A percentile compares a stretch with the other conserved stretches of the same genome.
Conservation (phyloP, 1,284 basidiomycete species). For the Phellinidium pouzarii region DNA sequence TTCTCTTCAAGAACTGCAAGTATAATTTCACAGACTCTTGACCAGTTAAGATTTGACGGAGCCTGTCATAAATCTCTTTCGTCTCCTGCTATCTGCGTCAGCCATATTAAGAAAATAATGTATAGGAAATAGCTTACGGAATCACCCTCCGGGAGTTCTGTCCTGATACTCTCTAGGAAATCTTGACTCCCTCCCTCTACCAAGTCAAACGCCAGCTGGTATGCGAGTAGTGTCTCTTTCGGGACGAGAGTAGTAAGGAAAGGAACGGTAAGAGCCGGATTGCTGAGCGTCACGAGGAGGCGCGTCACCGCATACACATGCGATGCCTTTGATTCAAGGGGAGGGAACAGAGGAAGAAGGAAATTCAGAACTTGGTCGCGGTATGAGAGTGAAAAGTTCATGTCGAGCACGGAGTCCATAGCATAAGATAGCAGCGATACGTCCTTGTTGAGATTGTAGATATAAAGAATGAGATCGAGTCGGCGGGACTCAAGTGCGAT, state of each 20-base stretch:
- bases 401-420: slow-evolving; percentile 84
- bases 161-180: slow-evolving; percentile 73
- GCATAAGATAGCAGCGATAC: slow-evolving; percentile 80
- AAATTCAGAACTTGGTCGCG: slow-evolving; percentile 81
- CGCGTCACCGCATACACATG: slow-evolving; percentile 77
- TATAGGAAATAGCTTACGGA: slow-evolving; percentile 36
- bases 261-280: slow-evolving; percentile 64
- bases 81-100: slow-evolving; percentile 39
- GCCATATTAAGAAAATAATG: slow-evolving; percentile 11
- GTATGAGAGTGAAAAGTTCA: slow-evolving; percentile 74
- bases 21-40: slow-evolving; percentile 88
- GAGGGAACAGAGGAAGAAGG: slow-evolving; percentile 76
- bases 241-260: slow-evolving; percentile 67
- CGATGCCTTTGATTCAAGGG: slow-evolving; percentile 64
- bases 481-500: slow-evolving; percentile 88
- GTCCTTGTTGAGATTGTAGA: slow-evolving; percentile 70
- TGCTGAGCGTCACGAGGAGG: slow-evolving; percentile 81
- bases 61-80: slow-evolving; percentile 58
- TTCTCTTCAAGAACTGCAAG: slow-evolving; percentile 88
- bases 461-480: slow-evolving; percentile 75
- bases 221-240: slow-evolving; percentile 71
- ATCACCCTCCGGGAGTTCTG: slow-evolving; percentile 57
- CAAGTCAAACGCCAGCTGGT: slow-evolving; percentile 91
- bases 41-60: slow-evolving; percentile 79
- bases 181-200: slow-evolving; percentile 90